Conservation (phyloP, 1,139 yeast species). For the Yamadazyma sp. region DNA sequence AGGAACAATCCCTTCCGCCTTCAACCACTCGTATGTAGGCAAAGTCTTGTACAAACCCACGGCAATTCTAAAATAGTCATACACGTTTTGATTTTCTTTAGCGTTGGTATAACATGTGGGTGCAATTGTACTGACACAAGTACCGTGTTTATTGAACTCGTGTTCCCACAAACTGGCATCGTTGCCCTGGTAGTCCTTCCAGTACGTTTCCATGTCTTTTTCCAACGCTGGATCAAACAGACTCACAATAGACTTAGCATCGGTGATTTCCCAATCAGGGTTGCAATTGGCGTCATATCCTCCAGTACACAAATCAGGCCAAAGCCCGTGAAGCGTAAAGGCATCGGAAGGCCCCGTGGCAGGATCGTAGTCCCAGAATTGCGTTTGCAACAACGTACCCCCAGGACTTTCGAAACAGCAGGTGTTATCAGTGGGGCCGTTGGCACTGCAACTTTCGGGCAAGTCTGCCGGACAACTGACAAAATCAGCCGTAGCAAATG, state of each 20-base stretch:
- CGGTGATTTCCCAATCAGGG: conserved; percentile 49
- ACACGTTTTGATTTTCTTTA: conserved; percentile 53
- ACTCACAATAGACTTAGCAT: conserved; percentile 53
- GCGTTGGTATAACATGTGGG: conserved; percentile 58
- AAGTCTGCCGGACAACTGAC: not conserved
- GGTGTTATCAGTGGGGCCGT: conserved; percentile 38
- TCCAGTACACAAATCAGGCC: conserved; percentile 50
- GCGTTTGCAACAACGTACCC: conserved; percentile 81
- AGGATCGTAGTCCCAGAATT: conserved; percentile 91
- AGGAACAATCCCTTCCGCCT: conserved; percentile 67
- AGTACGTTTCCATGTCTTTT: conserved; percentile 53
- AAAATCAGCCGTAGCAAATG: not conserved
- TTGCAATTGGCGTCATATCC: conserved; percentile 63
- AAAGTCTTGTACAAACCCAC: conserved; percentile 60
- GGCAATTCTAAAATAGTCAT: conserved; percentile 72
- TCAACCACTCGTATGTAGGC: conserved; percentile 70
- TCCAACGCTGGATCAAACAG: conserved; percentile 53
- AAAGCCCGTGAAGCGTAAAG: conserved; percentile 64
- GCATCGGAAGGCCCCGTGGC: conserved; percentile 62
- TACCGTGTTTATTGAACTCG: conserved; percentile 93
- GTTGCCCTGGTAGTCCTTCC: conserved; percentile 76
- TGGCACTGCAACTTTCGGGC: conserved; percentile 60
- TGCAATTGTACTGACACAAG: conserved; percentile 78
- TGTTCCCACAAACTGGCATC: conserved; percentile 85
- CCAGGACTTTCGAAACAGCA: conserved; percentile 85